A percentile compares a stretch with the other conserved stretches of the same genome.
These are phyloP conservation scores for Batrachochytrium dendrobatidis DNA, from an alignment of 371 early-diverging fungal genomes.

Conservation along the genomic window DNA sequence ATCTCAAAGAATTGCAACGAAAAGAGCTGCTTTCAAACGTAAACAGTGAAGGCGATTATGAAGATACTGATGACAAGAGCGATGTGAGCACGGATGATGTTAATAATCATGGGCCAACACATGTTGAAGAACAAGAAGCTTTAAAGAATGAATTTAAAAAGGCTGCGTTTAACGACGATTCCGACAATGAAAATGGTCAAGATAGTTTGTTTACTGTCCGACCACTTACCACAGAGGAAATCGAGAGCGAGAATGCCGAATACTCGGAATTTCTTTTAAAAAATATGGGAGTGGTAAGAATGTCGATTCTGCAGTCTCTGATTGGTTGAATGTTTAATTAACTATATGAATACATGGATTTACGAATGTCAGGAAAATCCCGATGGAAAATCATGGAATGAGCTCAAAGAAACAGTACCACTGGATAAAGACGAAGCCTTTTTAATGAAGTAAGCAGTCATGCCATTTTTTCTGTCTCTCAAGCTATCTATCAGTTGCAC, in stretches of 20 bases:
- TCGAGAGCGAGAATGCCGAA: constrained; percentile 71
- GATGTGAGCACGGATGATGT: constrained; percentile 21
- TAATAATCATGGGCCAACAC: constrained; percentile 40
- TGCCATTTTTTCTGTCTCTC: too few relatives aligned
- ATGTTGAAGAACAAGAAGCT: constrained; percentile 76
- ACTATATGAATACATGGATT: constrained; percentile 13
- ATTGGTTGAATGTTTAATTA: constrained; percentile 12
- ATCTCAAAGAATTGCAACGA: constrained; percentile 72
- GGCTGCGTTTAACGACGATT: constrained; percentile 32
- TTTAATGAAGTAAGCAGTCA: constrained; percentile 66
- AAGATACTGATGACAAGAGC: constrained; percentile 46
- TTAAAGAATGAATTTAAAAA: constrained; percentile 57
- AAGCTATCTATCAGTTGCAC: too few relatives aligned
- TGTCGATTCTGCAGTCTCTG: constrained; percentile 4
- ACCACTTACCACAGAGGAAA: constrained; percentile 61
- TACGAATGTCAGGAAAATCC: too few relatives aligned
- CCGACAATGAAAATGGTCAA: constrained; percentile 44
- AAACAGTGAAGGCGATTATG: too few relatives aligned
- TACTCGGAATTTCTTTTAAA: constrained; percentile 76
- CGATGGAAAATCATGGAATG: not conserved
- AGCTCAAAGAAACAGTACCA: not conserved
- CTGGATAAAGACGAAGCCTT: constrained; percentile 67
- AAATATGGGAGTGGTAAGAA: constrained; percentile 52
- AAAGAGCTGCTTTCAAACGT: constrained; percentile 59
- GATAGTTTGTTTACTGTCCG: constrained; percentile 67